phyloP scores from a whole-genome alignment of 768 basidiomycete genomes.

The Suillus cothurnatus region DNA sequence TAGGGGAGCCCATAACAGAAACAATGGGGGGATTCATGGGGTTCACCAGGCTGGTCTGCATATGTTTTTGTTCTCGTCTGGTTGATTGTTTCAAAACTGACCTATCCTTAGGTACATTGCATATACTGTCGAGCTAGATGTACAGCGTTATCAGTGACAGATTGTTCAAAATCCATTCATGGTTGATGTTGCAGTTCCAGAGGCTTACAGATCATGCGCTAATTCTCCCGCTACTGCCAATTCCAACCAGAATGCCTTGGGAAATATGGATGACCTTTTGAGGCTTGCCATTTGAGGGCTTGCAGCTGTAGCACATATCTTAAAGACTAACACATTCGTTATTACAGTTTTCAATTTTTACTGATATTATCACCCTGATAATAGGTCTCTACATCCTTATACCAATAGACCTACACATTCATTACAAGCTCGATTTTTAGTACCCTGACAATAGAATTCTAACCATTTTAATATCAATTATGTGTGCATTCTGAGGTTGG shows the following conservation, averaged over 20 bases:
- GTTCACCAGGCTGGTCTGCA: neutral
- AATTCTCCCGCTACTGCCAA: neutral
- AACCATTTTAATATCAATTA: too few relatives aligned
- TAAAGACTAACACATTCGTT: too few relatives aligned
- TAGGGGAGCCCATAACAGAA: too few relatives aligned
- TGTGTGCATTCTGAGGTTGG: too few relatives aligned
- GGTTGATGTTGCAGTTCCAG: neutral
- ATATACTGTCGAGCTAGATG: neutral
- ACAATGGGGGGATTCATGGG: neutral
- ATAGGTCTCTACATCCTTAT: too few relatives aligned
- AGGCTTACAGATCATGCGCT: neutral
- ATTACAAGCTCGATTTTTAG: too few relatives aligned
- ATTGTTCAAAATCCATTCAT: neutral
- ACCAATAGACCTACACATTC: too few relatives aligned
- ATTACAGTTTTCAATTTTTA: too few relatives aligned
- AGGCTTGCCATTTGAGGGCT: neutral
- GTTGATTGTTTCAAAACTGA: neutral
- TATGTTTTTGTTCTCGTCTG: neutral
- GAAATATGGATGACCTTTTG: neutral
- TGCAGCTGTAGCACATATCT: neutral
- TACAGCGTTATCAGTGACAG: neutral
- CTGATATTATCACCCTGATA: too few relatives aligned
- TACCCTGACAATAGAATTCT: too few relatives aligned
- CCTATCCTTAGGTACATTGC: neutral
- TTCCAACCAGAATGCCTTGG: neutral